Base-by-base conservation (phyloP, 2,329 filamentous ascomycete species). In the Colletotrichum orchidophilum region DNA sequence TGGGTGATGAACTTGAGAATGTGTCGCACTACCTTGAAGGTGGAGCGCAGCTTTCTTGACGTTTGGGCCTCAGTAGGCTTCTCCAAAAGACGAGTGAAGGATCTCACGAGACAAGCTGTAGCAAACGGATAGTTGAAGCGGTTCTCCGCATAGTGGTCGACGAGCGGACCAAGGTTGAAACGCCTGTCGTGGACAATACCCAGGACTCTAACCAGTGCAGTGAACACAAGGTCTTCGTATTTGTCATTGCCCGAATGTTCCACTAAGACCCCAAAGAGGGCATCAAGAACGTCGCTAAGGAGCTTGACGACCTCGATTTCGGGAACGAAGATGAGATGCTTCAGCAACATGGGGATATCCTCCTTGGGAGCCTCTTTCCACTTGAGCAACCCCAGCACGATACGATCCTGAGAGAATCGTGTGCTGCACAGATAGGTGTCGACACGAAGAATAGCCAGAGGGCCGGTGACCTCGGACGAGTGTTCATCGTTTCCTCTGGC, bases 231-330 rank as follows among this genome's bases (percentile, higher is more conserved):
- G 77, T 98, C 96, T 78, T 98, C 96, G 73, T 95, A 95, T 78
- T 97, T 94, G 74, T 97, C 94, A 74, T 94, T 94, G 11, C 94
- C 94, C n/a, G 94, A 91, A 77, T 97, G 92, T 75, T 98, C 95
- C 33, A 97, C 94, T 31, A 98, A 85, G 31, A 98, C 95, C 6
- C 94, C 93, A 78, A 99, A 99, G 1, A 99, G 88, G 0, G 94
- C 91, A 80, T 97, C 94, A 63, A 99, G 92, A 1, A 98, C 95
- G 76, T 97, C 93, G 73, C 90, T 93, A 8, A 98, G 85, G 52
- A 98, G 88, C 83, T 98, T 99, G 73, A 99, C 96, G 39, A 99
- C 94, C 81, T 99, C 97, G 66, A 98, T 97, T 79, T 99, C 96
- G 0, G 96, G 94, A 0, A 99, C 95, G 75, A 98, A 98, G 24